Base-by-base conservation (phyloP, 192 early-diverging fungal genomes). In the Diversispora epigaea region DNA sequence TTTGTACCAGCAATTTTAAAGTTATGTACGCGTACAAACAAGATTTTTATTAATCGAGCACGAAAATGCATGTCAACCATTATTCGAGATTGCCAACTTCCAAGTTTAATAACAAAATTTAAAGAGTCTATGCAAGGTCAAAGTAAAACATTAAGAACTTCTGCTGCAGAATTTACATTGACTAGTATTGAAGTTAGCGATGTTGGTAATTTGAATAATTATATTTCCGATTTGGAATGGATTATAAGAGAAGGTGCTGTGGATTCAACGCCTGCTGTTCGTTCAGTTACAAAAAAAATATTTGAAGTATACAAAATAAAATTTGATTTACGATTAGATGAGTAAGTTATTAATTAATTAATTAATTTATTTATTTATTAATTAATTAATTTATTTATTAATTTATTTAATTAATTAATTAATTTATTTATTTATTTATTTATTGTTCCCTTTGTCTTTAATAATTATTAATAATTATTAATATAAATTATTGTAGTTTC, bases 21-120 rank as follows among this genome's bases (percentile, higher is more conserved):
- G 57, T 83, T 91, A 19, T 91, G 89, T 76, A 84, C 82, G 10
- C 88, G 90, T 17, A 86, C 91, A n/a, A 94, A 93, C 83, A 90
- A 91, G 74, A 87, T 93, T 39, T 87, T 90, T 81, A 86, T 91
- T 44, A 82, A 80, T 4, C 85, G 89, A 54, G 89, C 87, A 6
- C 75, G 86, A 41, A 84, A 85, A 70, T 88, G 89, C 39, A 76
- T 93, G 46, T 86, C 82, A 15, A 82, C 82, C 2, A 88, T 92
- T 0, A 88, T 93, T 69, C 85, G 85, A n/a, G 77, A 85, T 21
- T 79, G 84, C 12, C 83, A 86, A 40, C 65, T 90, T 8, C 78
- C 89, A 9, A 77, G 82, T 22, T 79, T 88, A 32, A 79, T 88
- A 7, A 86, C 86, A 8, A 83, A 81, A 21, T 82, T 92, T 25